phyloP scores from a whole-genome alignment of 768 basidiomycete species.

The Hygrophoropsis aurantiaca region DNA sequence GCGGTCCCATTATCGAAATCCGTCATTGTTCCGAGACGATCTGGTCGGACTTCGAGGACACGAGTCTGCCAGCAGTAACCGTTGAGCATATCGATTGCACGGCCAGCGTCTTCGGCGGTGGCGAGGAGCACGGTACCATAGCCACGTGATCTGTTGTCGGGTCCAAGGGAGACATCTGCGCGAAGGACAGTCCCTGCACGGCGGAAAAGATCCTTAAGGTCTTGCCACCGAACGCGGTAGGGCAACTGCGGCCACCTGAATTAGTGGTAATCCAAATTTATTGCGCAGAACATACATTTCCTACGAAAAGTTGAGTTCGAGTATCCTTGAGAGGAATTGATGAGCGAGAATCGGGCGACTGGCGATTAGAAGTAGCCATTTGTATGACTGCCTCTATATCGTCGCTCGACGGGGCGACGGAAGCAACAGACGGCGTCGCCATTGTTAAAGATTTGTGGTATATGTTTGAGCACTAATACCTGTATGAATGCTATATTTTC shows the following conservation, averaged over 20 bases:
- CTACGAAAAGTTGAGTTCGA: conserved; percentile 92
- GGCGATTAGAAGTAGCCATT: conserved; percentile 77
- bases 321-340: conserved; percentile 68
- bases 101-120: conserved; percentile 89
- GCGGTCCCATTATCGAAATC: conserved; percentile 22
- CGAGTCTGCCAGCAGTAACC: conserved; percentile 97
- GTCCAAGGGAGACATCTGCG: conserved; percentile 75
- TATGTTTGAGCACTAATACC: not conserved
- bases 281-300: conserved; percentile 68
- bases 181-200: conserved; percentile 88
- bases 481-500: not conserved
- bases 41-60: conserved; percentile 86
- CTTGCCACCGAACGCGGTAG: conserved; percentile 98
- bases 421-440: not conserved
- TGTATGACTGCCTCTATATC: conserved; percentile 93
- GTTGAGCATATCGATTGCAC: conserved; percentile 95
- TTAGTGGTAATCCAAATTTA: not conserved
- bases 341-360: conserved; percentile 45
- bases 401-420: conserved; percentile 45
- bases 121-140: conserved; percentile 95
- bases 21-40: conserved; percentile 53
- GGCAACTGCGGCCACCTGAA: conserved; percentile 67
- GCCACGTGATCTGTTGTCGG: conserved; percentile 90
- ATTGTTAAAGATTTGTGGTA: no score
- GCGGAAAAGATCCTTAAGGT: conserved; percentile 96